Evolutionary conservation across 164 flowering plant genomes (phyloP).

Genomic region (Sedum album): DNA sequence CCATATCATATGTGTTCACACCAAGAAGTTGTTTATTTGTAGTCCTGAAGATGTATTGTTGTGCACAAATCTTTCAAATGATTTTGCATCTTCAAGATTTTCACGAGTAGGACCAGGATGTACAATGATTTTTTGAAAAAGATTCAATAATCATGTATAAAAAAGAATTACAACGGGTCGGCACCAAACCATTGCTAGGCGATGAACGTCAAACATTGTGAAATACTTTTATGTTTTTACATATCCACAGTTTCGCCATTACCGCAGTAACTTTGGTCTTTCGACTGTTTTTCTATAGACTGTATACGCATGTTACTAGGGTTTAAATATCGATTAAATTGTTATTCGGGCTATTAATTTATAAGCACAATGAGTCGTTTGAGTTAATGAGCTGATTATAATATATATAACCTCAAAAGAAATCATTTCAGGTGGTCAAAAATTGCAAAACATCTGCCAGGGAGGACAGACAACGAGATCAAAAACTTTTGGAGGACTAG

Average conservation of each 20-base stretch:
- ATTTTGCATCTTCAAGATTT: not conserved
- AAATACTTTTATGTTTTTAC: no score
- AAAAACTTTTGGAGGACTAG: slow-evolving; percentile 77
- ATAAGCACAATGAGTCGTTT: not conserved
- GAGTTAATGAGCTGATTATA: not conserved
- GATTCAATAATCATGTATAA: no score
- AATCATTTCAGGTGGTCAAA: slow-evolving; percentile 55
- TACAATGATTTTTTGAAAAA: no score
- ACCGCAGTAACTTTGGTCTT: no score
- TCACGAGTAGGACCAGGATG: no score
- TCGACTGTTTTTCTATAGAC: no score
- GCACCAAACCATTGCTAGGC: no score
- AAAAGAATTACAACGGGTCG: no score
- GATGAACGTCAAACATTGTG: no score
- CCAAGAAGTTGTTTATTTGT: not conserved
- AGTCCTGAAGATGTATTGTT: not conserved
- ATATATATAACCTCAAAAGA: not conserved
- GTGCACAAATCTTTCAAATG: not conserved
- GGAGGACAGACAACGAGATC: slow-evolving; percentile 73
- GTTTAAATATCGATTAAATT: no score
- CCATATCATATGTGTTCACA: not conserved
- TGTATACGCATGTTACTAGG: no score
- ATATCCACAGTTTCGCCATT: no score
- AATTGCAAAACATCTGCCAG: slow-evolving; percentile 72
- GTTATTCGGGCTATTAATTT: not conserved